Evolutionary conservation across 345 rosid genomes (phyloP).

Genomic region (Gossypium thurberi): DNA sequence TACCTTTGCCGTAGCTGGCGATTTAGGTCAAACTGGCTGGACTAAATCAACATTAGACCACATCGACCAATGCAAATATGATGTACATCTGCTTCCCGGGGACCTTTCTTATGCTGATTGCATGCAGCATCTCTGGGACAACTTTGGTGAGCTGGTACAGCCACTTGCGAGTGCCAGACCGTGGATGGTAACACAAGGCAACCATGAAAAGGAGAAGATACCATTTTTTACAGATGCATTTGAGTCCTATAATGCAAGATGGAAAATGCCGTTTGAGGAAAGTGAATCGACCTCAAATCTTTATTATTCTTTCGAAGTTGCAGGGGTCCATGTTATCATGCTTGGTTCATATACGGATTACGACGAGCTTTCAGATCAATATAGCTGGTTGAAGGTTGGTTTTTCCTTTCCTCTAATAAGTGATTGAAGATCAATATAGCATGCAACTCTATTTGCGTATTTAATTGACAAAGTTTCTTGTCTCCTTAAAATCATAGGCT

Average conservation of each 20-base stretch:
- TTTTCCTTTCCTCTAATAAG: not conserved
- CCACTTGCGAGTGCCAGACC: slow-evolving; percentile 92
- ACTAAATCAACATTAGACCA: slow-evolving; percentile 87
- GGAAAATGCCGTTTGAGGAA: slow-evolving; percentile 93
- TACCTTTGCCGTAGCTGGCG: slow-evolving; percentile 88
- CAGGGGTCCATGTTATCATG: slow-evolving; percentile 78
- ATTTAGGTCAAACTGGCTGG: slow-evolving; percentile 97
- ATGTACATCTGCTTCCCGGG: slow-evolving; percentile 84
- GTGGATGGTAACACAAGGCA: slow-evolving; percentile 98
- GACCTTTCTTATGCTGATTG: slow-evolving; percentile 95
- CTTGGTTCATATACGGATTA: slow-evolving; percentile 80
- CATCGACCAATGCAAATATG: slow-evolving; percentile 63
- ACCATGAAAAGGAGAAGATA: slow-evolving; percentile 79
- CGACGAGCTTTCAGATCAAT: slow-evolving; percentile 61
- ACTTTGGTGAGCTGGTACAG: slow-evolving; percentile 83
- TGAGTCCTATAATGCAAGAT: slow-evolving; percentile 69
- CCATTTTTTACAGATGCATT: slow-evolving; percentile 63
- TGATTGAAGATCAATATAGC: not conserved
- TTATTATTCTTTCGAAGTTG: slow-evolving; percentile 86
- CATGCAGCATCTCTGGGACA: slow-evolving; percentile 81
- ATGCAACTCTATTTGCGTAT: not conserved
- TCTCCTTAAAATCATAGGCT: slow-evolving; percentile 35
- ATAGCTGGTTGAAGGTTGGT: slow-evolving; percentile 77
- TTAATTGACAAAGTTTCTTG: slow-evolving; percentile 3
- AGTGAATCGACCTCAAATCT: slow-evolving; percentile 90